These are phyloP conservation scores for Parasitella parasitica DNA, from an alignment of 371 early-diverging fungal genomes.

Conservation along the genomic window DNA sequence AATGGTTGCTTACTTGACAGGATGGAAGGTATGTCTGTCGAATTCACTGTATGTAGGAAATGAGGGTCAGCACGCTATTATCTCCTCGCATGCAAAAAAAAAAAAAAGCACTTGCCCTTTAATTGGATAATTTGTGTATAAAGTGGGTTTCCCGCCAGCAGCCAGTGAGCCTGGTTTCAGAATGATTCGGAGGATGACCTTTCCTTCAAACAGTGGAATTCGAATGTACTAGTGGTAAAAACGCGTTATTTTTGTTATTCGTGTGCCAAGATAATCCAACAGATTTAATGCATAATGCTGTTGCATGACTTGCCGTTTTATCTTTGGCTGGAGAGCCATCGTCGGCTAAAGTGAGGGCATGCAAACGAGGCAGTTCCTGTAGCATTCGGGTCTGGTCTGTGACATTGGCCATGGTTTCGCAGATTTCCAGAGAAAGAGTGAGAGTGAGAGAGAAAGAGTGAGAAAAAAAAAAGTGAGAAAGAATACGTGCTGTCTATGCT, in stretches of 20 bases:
- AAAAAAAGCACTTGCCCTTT: conserved; percentile 51
- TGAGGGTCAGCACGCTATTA: background rate
- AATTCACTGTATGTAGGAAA: conserved; percentile 18
- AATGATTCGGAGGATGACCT: conserved; percentile 77
- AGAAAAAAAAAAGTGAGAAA: background rate
- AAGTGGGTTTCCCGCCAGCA: conserved; percentile 50
- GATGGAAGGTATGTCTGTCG: conserved; percentile 40
- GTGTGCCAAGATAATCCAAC: background rate
- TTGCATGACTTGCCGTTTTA: conserved; percentile 48
- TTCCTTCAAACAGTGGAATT: conserved; percentile 69
- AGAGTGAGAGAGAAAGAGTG: too few relatives aligned
- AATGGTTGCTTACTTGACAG: conserved; percentile 34
- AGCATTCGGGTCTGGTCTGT: background rate
- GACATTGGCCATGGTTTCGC: background rate
- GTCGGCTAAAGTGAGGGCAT: conserved; percentile 55
- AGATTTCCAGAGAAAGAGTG: background rate
- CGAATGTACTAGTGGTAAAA: conserved; percentile 67
- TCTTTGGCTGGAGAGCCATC: conserved; percentile 57
- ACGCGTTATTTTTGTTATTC: conserved; percentile 8
- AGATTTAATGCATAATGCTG: background rate
- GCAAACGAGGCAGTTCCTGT: conserved; percentile 16
- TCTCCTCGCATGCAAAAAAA: background rate
- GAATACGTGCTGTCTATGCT: background rate
- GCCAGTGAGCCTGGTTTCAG: conserved; percentile 80
- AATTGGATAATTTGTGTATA: conserved; percentile 85